These are phyloP conservation scores for Stachybotrys elegans DNA, from an alignment of 2,329 filamentous ascomycete genomes.

Conservation along the genomic window DNA sequence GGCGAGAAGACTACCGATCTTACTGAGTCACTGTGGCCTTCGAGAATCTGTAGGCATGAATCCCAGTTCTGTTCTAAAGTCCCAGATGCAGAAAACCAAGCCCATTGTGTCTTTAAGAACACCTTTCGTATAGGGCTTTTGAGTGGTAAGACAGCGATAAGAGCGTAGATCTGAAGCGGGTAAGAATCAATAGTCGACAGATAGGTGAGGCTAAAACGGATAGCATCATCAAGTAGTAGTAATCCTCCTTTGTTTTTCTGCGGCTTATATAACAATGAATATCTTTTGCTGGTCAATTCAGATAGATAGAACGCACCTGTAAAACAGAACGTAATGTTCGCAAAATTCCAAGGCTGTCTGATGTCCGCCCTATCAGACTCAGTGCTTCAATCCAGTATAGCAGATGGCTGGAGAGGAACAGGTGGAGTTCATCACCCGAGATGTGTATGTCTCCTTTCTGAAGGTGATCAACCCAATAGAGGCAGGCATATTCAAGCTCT, in stretches of 20 bases:
- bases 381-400: conserved; percentile 21
- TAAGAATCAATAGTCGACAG: conserved; percentile 1
- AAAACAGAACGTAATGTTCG: not conserved
- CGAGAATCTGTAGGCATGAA: not conserved
- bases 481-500: not conserved
- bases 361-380: conserved; percentile 20
- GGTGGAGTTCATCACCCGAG: not conserved
- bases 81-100: not conserved
- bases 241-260: conserved; percentile 13
- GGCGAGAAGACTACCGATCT: conserved; percentile 15
- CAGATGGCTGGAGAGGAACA: not conserved
- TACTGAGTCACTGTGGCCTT: conserved; percentile 3
- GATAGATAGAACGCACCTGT: not conserved
- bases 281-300: not conserved
- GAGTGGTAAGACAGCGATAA: not conserved
- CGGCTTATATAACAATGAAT: conserved; percentile 13
- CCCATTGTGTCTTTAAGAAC: conserved; percentile 11
- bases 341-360: conserved; percentile 6
- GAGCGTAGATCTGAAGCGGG: conserved; percentile 2
- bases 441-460: not conserved
- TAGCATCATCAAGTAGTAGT: conserved; percentile 5
- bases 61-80: conserved; percentile 1
- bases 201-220: conserved; percentile 1
- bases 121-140: not conserved
- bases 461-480: conserved; percentile 1